These are phyloP conservation scores for Phytophthora melonis DNA, from an alignment of 352 stramenopile species.

Conservation along the genomic window DNA sequence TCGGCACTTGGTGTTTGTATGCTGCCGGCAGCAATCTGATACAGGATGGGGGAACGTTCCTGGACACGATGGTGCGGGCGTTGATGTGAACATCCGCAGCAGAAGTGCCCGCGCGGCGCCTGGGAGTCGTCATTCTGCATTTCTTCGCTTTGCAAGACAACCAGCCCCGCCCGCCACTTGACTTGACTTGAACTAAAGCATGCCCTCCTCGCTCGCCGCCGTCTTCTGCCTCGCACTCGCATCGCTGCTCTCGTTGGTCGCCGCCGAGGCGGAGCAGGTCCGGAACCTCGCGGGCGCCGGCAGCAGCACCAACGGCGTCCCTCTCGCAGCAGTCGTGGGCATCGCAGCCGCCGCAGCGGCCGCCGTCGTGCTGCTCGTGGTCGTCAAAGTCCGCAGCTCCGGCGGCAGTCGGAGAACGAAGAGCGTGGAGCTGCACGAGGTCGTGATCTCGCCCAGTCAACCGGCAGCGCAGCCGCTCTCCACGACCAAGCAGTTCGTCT, in stretches of 20 bases:
- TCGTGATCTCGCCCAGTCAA: slow-evolving; percentile 56
- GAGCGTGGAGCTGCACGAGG: slow-evolving; percentile 43
- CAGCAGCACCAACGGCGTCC: background rate
- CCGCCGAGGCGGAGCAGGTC: slow-evolving; percentile 4
- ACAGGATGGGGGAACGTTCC: slow-evolving; percentile 33
- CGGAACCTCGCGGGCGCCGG: slow-evolving; percentile 21
- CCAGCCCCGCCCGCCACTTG: slow-evolving; percentile 5
- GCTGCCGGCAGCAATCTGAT: slow-evolving; percentile 27
- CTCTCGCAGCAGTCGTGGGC: slow-evolving; percentile 20
- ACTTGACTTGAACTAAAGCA: slow-evolving; percentile 7
- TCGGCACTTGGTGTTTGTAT: slow-evolving; percentile 7
- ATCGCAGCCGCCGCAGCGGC: slow-evolving; percentile 35
- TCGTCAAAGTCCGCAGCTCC: slow-evolving; percentile 28
- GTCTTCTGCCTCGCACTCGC: slow-evolving; percentile 21
- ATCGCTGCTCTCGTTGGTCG: slow-evolving; percentile 15
- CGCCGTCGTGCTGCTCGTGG: slow-evolving; percentile 31
- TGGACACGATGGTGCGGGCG: slow-evolving; percentile 20
- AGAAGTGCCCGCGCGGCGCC: slow-evolving; percentile 4
- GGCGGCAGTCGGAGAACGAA: slow-evolving; percentile 15
- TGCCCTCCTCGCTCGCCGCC: slow-evolving; percentile 22
- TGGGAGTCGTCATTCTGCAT: slow-evolving; percentile 34
- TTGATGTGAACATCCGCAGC: slow-evolving; percentile 24
- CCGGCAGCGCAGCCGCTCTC: slow-evolving; percentile 36
- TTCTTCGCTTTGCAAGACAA: slow-evolving; percentile 34
- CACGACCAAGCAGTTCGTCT: slow-evolving; percentile 55